Evolutionary conservation across 768 basidiomycete species (phyloP).

Genomic region (Lentinus brumalis): DNA sequence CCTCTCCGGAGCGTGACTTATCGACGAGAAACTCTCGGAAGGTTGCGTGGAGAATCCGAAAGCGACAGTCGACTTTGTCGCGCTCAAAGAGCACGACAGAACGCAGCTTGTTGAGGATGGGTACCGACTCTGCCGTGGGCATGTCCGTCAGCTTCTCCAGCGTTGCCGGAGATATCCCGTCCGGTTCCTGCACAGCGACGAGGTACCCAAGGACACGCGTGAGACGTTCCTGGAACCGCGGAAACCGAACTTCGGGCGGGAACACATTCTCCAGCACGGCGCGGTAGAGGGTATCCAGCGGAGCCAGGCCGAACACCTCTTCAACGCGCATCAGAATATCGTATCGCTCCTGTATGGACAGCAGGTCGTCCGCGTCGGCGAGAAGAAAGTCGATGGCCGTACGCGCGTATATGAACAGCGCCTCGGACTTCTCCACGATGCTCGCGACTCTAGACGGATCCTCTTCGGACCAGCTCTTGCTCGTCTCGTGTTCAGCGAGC

Average conservation of each 20-base stretch:
- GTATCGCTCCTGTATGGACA: not conserved
- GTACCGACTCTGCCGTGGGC: not conserved
- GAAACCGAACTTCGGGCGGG: not conserved
- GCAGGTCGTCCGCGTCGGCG: not conserved
- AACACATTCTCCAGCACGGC: not conserved
- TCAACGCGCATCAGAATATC: not conserved
- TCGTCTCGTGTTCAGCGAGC: not conserved
- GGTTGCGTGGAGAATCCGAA: not conserved
- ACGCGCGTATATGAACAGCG: conserved; percentile 1
- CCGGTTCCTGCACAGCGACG: not conserved
- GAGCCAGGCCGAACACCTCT: not conserved
- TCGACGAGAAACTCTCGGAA: conserved; percentile 1
- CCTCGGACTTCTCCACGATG: not conserved
- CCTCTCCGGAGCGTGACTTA: no score
- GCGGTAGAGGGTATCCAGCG: not conserved
- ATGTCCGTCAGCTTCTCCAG: not conserved
- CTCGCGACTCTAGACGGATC: not conserved
- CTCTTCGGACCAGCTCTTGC: not conserved
- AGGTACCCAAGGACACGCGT: not conserved
- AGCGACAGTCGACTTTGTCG: not conserved
- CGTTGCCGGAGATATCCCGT: not conserved
- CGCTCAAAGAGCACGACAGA: not conserved
- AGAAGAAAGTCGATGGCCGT: not conserved
- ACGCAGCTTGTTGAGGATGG: not conserved
- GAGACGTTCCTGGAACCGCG: not conserved